Conservation (phyloP, 2,329 filamentous ascomycete species). For the Talaromyces sp. region DNA sequence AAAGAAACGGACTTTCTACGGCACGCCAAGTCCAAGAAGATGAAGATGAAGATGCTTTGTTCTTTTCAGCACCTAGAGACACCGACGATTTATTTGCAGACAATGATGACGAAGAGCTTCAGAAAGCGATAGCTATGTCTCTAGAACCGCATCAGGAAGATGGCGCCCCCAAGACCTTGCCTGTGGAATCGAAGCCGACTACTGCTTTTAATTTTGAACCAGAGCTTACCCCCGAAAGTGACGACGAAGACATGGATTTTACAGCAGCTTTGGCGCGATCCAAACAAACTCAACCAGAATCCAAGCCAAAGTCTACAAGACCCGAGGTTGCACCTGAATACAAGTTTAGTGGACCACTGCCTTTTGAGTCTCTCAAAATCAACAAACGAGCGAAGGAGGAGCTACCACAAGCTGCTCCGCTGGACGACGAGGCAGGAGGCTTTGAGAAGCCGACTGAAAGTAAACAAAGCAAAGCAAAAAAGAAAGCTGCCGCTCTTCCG, state of each 20-base stretch:
- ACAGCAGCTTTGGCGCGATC: slow-evolving; percentile 71
- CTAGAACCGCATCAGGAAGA: slow-evolving; percentile 53
- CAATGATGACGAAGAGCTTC: slow-evolving; percentile 69
- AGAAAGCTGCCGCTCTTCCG: slow-evolving; percentile 37
- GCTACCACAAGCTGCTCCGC: slow-evolving; percentile 48
- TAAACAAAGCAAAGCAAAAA: slow-evolving; percentile 27
- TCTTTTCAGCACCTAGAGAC: slow-evolving; percentile 50
- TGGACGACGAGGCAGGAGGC: slow-evolving; percentile 58
- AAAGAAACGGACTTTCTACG: slow-evolving; percentile 49
- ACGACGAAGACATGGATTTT: slow-evolving; percentile 74
- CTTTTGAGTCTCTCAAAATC: slow-evolving; percentile 78
- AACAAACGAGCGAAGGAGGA: slow-evolving; percentile 55
- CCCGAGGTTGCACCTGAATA: slow-evolving; percentile 50
- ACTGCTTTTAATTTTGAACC: slow-evolving; percentile 13
- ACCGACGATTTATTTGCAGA: slow-evolving; percentile 55
- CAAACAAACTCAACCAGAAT: slow-evolving; percentile 55
- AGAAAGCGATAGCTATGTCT: slow-evolving; percentile 79
- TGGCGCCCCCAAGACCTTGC: slow-evolving; percentile 38
- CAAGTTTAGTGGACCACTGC: slow-evolving; percentile 74
- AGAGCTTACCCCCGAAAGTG: slow-evolving; percentile 41
- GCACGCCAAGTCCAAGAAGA: slow-evolving; percentile 29
- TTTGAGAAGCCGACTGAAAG: slow-evolving; percentile 55
- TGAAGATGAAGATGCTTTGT: slow-evolving; percentile 53
- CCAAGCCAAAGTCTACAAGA: slow-evolving; percentile 35
- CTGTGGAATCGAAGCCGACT: slow-evolving; percentile 33